These are phyloP conservation scores for Trichosanthes cucumerina DNA, from an alignment of 306 rosid genomes.

Conservation along the genomic window DNA sequence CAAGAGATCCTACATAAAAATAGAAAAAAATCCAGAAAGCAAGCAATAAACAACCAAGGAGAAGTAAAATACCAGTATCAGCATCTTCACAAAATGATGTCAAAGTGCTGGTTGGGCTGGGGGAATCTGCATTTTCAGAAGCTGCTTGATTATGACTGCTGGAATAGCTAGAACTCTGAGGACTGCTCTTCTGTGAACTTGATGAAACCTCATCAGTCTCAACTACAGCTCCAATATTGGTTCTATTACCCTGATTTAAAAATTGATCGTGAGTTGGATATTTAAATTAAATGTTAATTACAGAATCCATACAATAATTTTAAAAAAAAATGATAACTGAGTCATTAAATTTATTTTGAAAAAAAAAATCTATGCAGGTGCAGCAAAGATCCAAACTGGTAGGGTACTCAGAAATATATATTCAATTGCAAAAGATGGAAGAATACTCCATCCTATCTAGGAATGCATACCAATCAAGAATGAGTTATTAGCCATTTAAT, in stretches of 20 bases:
- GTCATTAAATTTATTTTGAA: background rate
- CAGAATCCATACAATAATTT: background rate
- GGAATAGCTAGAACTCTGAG: slow-evolving; percentile 40
- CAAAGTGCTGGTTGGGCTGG: slow-evolving; percentile 55
- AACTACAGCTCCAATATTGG: slow-evolving; percentile 44
- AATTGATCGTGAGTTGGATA: slow-evolving; percentile 4
- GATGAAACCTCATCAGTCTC: slow-evolving; percentile 46
- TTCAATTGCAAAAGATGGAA: background rate
- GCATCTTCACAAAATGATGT: slow-evolving; percentile 74
- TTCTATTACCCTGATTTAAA: slow-evolving; percentile 53
- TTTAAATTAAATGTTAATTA: background rate
- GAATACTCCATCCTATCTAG: background rate
- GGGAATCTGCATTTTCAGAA: slow-evolving; percentile 50
- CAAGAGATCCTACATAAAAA: background rate
- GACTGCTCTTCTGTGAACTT: slow-evolving; percentile 36
- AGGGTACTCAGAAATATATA: background rate
- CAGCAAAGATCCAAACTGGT: background rate
- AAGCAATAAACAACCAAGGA: slow-evolving; percentile 16
- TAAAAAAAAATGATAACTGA: background rate
- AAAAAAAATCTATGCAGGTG: background rate
- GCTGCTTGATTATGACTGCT: slow-evolving; percentile 34
- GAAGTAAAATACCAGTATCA: slow-evolving; percentile 55
- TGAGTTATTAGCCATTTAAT: background rate
- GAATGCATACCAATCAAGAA: background rate
- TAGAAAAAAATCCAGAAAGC: background rate